Conservation (phyloP, 2,329 filamentous ascomycete genomes). For the Colletotrichum musicola region DNA sequence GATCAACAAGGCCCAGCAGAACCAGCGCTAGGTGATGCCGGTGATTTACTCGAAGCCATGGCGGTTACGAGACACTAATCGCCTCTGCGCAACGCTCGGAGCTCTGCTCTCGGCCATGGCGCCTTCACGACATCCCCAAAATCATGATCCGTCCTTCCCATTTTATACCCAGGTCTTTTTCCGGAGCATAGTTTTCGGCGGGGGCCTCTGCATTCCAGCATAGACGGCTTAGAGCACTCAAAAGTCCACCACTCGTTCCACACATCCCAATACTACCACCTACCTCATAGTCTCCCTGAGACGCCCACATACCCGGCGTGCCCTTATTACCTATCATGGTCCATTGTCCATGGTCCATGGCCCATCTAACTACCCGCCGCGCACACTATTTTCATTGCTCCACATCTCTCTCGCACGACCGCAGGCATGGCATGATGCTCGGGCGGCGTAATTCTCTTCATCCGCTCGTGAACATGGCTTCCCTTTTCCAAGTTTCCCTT, state of each 20-base stretch:
- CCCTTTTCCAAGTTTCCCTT: conserved; percentile 11
- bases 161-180: conserved; percentile 43
- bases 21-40: conserved; percentile 13
- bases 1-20: conserved; percentile 40
- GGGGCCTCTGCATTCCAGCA: conserved; percentile 38
- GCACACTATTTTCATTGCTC: conserved; percentile 21
- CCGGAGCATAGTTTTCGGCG: conserved; percentile 40
- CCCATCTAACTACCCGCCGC: conserved; percentile 12
- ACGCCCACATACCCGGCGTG: conserved; percentile 25
- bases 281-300: conserved; percentile 19
- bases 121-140: conserved; percentile 37
- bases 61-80: conserved; percentile 33
- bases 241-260: conserved; percentile 39
- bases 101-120: conserved; percentile 37
- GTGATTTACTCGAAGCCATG: conserved; percentile 29
- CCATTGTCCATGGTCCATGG: neutral
- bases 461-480: conserved; percentile 37
- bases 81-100: conserved; percentile 26
- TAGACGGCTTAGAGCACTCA: conserved; percentile 40
- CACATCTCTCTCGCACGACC: conserved; percentile 22
- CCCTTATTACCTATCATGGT: conserved; percentile 18
- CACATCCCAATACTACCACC: conserved; percentile 31
- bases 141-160: conserved; percentile 41
- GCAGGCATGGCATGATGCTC: conserved; percentile 24
- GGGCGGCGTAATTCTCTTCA: conserved; percentile 36